Conservation (phyloP, 345 rosid genomes). For the Lagerstroemia speciosa region DNA sequence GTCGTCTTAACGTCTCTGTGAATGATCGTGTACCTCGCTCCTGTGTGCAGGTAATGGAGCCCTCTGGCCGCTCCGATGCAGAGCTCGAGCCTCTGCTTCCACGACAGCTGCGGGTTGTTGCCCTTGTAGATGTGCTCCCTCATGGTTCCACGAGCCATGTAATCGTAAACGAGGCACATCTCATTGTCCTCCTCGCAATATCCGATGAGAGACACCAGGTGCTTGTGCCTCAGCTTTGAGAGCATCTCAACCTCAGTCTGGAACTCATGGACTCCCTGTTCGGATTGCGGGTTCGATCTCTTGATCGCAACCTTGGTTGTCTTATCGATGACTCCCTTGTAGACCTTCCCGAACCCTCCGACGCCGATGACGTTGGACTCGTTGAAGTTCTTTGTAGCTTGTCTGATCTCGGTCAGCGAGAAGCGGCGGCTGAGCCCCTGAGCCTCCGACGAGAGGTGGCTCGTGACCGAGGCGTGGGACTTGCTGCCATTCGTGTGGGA, state of each 20-base stretch:
- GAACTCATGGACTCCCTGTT: slow-evolving; percentile 79
- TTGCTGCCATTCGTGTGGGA: slow-evolving; percentile 42
- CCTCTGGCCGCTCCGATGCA: slow-evolving; percentile 82
- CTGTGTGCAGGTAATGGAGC: slow-evolving; percentile 83
- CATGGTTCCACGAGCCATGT: slow-evolving; percentile 72
- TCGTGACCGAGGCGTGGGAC: slow-evolving; percentile 37
- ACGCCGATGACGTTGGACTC: slow-evolving; percentile 66
- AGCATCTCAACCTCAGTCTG: slow-evolving; percentile 77
- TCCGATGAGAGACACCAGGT: slow-evolving; percentile 79
- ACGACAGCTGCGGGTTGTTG: slow-evolving; percentile 42
- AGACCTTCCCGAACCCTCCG: slow-evolving; percentile 76
- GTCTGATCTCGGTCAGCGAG: slow-evolving; percentile 46
- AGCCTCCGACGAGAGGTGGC: slow-evolving; percentile 49
- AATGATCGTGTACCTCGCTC: slow-evolving; percentile 77
- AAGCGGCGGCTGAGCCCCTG: slow-evolving; percentile 62
- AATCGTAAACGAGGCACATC: slow-evolving; percentile 78
- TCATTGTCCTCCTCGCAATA: slow-evolving; percentile 77
- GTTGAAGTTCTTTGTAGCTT: slow-evolving; percentile 51
- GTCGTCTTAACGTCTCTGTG: slow-evolving; percentile 93
- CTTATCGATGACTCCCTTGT: slow-evolving; percentile 53
- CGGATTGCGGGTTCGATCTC: slow-evolving; percentile 68
- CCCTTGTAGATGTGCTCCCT: slow-evolving; percentile 61
- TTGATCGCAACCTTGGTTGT: slow-evolving; percentile 55
- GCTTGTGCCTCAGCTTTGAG: slow-evolving; percentile 76
- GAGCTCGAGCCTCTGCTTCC: slow-evolving; percentile 71